Base-by-base conservation (phyloP, 2,329 filamentous ascomycete species). In the Aspergillus brasiliensis region DNA sequence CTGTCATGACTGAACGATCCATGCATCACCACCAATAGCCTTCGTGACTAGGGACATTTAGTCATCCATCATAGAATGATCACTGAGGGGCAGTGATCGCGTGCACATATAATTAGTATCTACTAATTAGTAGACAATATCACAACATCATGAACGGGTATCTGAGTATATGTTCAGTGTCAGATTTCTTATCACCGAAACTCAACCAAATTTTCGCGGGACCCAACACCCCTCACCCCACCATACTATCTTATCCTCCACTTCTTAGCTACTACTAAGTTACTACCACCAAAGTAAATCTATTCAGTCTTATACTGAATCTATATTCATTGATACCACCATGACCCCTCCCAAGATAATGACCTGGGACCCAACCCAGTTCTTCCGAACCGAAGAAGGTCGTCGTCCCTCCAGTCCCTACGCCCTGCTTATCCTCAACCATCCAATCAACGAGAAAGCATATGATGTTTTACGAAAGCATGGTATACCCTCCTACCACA, bases 401-500 rank as follows among this genome's bases (percentile, higher is more conserved):
- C 52, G 68, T 40, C 64, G 66, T 42, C 61, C 66, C 42, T 56
- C 68, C 56, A 34, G 31, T 34, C 68, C 70, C 63, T 82, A 80
- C 60, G 82, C 82, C 5, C 74, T 90, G 44, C 69, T 89, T 47
- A 77, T 88, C 46, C 77, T 89, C 17, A 88, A 89, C 67, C 86
- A 88, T 64, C 85, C 85, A 27, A 82, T 89, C 59, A 77, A 81
- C 51, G 73, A 75, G 57, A 75, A 69, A 53, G 78, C 77, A 2
- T 75, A 78, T 63, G 63, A 63, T 8, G 71, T 75, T 21, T 64
- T 80, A 17, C 72, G 71, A 59, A 69, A 72, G 59, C 68, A 75
- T 66, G 75, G 77, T 78, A 62, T 56, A 58, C 52, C 25, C 31
- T 11, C 31, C 19, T 57, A n/a, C 56, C 46, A 31, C 27, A 19